Base-by-base conservation (phyloP, 1,284 basidiomycete species). In the Abortiporus biennis region DNA sequence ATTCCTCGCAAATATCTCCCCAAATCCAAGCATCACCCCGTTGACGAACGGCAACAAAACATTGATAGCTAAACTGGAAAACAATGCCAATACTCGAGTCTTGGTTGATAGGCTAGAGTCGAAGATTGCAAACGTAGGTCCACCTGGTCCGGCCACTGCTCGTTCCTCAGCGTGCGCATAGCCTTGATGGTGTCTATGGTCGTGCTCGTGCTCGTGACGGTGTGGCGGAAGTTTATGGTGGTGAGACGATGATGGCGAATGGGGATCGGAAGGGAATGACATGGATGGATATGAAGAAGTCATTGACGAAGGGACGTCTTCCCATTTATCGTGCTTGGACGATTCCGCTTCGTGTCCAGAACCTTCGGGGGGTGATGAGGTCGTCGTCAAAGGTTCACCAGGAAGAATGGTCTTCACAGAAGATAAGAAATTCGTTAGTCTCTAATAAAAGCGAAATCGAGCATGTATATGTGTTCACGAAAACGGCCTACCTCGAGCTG, bases 1-100 rank as follows among this genome's bases (percentile, higher is more conserved):
- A 47, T 92, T 85, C 61, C 92, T 83, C 15, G 94, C 95, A 57
- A 97, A 94, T 45, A 99, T 92, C 66, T 99, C 95, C 19, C 95
- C 95, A 57, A 98, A 94, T 8, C 95, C 95, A 36, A 98, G 80
- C 92, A 98, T 96, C 54, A 98, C 88, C 21, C 95, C 95, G 58
- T 98, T 98, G 36, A 98, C 77, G 61, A 99, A 99, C 0, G 95
- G 95, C 32, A 98, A 71, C 2, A 93, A 65, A 46, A 99, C 65
- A 63, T 99, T 98, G 67, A 98, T 93, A 29, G 88, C 88, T 45
- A 98, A 61, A 6, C 88, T 83, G 3, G 92, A 88, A 33, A 88
- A 58, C 45, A 96, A 65, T 4, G 92, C 88, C 37, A 76, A 74
- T 22, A 83, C 53, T 39, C 85, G 79, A 23, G 83, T 80, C 47